Conservation (phyloP, 805 yeast species). For the Scheffersomyces stipitis region DNA sequence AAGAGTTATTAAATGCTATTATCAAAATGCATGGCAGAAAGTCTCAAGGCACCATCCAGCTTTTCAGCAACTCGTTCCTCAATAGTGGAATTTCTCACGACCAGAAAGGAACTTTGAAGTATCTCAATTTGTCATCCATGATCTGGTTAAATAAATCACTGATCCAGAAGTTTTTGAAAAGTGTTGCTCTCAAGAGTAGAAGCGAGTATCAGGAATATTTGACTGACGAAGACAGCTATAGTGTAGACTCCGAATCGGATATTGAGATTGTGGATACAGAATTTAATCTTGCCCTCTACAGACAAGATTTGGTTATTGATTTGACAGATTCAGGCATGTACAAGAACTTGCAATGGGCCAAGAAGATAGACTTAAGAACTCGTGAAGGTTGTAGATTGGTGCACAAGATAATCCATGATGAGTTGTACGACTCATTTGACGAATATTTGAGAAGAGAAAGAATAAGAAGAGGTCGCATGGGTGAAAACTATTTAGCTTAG, state of each 20-base stretch:
- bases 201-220: conserved; percentile 1
- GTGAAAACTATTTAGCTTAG: conserved; percentile 37
- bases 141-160: conserved; percentile 47
- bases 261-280: not conserved
- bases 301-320: conserved; percentile 30
- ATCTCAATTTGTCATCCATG: conserved; percentile 43
- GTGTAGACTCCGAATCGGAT: not conserved
- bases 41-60: conserved; percentile 1
- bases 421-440: conserved; percentile 29
- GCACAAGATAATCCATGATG: conserved; percentile 29
- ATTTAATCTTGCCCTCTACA: not conserved
- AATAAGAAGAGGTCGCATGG: conserved; percentile 40
- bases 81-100: not conserved
- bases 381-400: conserved; percentile 26
- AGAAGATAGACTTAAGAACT: conserved; percentile 21
- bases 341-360: conserved; percentile 48
- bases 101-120: conserved; percentile 23
- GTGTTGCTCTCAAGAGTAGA: conserved; percentile 17
- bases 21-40: conserved; percentile 23
- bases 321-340: conserved; percentile 53
- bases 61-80: not conserved
- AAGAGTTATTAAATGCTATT: conserved; percentile 28
- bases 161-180: conserved; percentile 34
- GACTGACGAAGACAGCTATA: not conserved
- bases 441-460: conserved; percentile 32